A percentile compares a stretch with the other conserved stretches of the same genome.
phyloP scores from a whole-genome alignment of 257 asterid species.

The Nicotiana otophora region DNA sequence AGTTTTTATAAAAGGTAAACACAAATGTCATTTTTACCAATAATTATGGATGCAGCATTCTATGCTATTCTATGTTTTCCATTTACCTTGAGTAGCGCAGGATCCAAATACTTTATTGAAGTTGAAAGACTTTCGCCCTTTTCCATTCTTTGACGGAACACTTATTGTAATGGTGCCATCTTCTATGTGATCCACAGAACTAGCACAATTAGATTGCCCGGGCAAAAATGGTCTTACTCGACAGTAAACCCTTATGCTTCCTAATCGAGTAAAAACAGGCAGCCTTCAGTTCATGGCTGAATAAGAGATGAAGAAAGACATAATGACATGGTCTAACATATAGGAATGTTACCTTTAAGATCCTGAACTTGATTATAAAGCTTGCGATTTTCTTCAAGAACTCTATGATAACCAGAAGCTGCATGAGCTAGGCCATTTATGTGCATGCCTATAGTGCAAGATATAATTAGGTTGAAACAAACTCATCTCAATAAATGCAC shows the following conservation, averaged over 20 bases:
- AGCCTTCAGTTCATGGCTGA: slow-evolving; percentile 4
- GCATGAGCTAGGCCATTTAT: slow-evolving; percentile 88
- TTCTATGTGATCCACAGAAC: slow-evolving; percentile 75
- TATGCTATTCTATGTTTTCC: slow-evolving; percentile 3
- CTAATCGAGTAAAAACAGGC: slow-evolving; percentile 33
- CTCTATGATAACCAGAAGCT: slow-evolving; percentile 94
- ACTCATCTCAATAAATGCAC: background rate
- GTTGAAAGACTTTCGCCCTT: slow-evolving; percentile 64
- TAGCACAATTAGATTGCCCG: slow-evolving; percentile 44
- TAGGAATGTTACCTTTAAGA: slow-evolving; percentile 59
- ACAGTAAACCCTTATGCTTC: slow-evolving; percentile 94
- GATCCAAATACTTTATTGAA: slow-evolving; percentile 95
- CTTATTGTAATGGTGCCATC: slow-evolving; percentile 76
- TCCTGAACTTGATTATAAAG: slow-evolving; percentile 99
- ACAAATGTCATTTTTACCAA: background rate
- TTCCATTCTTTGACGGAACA: slow-evolving; percentile 58
- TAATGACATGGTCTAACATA: background rate
- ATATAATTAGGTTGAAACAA: slow-evolving; percentile 5
- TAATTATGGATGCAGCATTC: background rate
- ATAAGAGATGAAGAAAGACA: slow-evolving; percentile 3
- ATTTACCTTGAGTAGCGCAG: slow-evolving; percentile 79
- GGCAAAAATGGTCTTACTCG: slow-evolving; percentile 88
- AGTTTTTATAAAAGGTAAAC: background rate
- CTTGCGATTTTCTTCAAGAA: slow-evolving; percentile 92
- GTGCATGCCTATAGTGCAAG: slow-evolving; percentile 50